phyloP scores from a whole-genome alignment of 495 filamentous ascomycete species.

The Collariella sp. region DNA sequence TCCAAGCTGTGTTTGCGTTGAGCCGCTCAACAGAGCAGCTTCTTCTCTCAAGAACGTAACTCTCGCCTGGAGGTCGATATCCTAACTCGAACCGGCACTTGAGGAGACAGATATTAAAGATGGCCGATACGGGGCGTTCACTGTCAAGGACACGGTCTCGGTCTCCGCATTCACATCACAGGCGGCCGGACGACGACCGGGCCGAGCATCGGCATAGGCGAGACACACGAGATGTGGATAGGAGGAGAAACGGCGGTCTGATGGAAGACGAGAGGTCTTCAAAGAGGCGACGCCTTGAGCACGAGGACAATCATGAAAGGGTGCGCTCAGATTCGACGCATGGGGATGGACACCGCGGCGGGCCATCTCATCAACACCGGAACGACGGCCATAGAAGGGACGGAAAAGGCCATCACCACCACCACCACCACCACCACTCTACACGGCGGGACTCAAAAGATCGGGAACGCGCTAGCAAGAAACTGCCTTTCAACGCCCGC shows the following conservation, averaged over 20 bases:
- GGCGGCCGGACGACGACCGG: background rate
- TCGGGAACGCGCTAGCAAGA: background rate
- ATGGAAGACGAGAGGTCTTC: background rate
- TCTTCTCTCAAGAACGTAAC: no score
- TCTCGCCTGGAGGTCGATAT: no score
- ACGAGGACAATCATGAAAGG: background rate
- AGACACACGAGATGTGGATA: no score
- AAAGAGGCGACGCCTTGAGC: background rate
- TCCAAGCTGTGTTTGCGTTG: no score
- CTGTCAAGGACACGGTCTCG: background rate
- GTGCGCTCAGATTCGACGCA: background rate
- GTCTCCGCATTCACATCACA: background rate
- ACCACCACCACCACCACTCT: conserved; percentile 14
- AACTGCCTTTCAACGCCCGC: conserved; percentile 59
- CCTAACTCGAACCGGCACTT: no score
- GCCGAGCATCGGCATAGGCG: no score
- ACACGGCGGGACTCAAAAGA: background rate
- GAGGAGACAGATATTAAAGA: background rate
- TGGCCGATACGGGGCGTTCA: background rate
- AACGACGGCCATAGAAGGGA: conserved; percentile 10
- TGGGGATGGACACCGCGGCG: background rate
- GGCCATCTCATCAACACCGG: background rate
- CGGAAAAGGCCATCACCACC: no score
- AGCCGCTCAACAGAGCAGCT: no score
- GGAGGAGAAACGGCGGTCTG: background rate